Conservation (phyloP, 2,329 filamentous ascomycete genomes). For the Aaosphaeria arxii region DNA sequence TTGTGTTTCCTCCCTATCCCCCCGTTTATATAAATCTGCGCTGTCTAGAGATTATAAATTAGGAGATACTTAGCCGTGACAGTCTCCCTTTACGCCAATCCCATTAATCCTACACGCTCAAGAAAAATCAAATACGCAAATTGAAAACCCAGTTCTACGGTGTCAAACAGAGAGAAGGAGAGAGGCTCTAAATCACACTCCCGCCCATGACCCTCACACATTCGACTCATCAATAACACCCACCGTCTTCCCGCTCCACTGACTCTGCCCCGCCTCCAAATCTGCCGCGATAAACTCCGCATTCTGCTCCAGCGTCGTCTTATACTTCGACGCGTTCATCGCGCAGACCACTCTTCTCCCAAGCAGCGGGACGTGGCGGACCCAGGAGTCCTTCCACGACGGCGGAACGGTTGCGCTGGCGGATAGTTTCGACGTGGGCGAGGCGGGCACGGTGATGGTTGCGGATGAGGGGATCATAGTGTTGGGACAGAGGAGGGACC, state of each 20-base stretch:
- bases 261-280: conserved; percentile 1
- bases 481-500: conserved; percentile 29
- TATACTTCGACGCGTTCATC: conserved; percentile 31
- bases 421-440: conserved; percentile 19
- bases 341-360: conserved; percentile 25
- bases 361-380: conserved; percentile 29
- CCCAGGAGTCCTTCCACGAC: conserved; percentile 32
- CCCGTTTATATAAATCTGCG: no score
- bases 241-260: not conserved
- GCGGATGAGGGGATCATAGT: conserved; percentile 35
- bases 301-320: conserved; percentile 39
- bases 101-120: no score
- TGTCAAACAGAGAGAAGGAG: no score
- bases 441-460: conserved; percentile 25
- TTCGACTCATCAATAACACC: not conserved
- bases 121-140: no score
- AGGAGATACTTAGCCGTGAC: no score
- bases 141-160: no score
- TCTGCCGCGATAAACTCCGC: conserved; percentile 43
- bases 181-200: no score
- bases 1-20: no score
- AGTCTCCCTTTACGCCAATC: no score
- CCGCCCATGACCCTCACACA: no score
- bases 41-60: no score
- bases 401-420: conserved; percentile 29